phyloP scores from a whole-genome alignment of 345 rosid genomes.

The Trapa incisa region DNA sequence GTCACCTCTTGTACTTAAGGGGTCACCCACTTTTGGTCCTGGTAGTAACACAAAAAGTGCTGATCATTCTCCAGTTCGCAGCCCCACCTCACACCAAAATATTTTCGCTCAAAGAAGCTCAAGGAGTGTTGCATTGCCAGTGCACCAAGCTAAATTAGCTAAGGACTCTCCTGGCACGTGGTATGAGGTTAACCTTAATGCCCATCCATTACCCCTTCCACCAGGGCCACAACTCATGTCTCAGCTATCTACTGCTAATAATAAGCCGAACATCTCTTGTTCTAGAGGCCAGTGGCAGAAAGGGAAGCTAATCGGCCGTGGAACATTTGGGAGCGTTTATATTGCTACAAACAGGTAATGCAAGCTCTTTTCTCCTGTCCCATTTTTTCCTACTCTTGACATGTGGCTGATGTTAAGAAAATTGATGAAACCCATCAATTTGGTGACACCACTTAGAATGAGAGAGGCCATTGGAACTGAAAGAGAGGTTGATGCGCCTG shows the following conservation, averaged over 20 bases:
- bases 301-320: conserved; percentile 66
- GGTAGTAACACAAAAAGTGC: conserved; percentile 16
- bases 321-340: conserved; percentile 66
- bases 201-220: conserved; percentile 63
- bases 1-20: conserved; percentile 7
- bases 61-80: conserved; percentile 27
- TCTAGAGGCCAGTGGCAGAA: conserved; percentile 47
- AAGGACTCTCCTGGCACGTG: conserved; percentile 15
- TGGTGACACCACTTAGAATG: not conserved
- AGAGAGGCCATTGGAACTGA: not conserved
- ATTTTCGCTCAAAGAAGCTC: conserved; percentile 7
- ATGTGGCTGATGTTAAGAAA: not conserved
- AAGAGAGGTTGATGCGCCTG: not conserved
- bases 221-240: conserved; percentile 28
- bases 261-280: conserved; percentile 17
- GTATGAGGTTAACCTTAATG: conserved; percentile 23
- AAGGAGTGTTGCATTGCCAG: conserved; percentile 10
- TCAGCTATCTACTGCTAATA: conserved; percentile 6
- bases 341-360: conserved; percentile 40
- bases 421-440: not conserved
- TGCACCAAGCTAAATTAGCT: conserved; percentile 13
- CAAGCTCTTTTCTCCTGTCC: not conserved
- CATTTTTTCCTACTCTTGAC: not conserved
- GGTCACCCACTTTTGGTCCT: conserved; percentile 10
- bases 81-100: conserved; percentile 20